Conservation (phyloP, 352 stramenopile species). For the Globisporangium lucens region DNA sequence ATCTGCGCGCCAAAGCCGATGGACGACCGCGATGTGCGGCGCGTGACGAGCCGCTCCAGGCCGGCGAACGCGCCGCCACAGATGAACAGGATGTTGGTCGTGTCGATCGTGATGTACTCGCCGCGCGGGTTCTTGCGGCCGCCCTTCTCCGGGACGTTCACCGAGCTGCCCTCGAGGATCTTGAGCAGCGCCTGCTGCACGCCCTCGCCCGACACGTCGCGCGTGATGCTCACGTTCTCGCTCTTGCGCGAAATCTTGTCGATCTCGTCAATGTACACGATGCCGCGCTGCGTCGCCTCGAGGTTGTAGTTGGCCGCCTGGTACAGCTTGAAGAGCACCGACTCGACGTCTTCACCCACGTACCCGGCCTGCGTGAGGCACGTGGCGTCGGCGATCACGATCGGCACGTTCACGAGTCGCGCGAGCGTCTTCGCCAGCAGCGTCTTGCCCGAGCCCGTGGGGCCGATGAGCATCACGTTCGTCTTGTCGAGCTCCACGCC, state of each 20-base stretch:
- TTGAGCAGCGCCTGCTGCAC: slow-evolving; percentile 99
- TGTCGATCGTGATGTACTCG: slow-evolving; percentile 98
- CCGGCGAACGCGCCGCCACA: slow-evolving; percentile 96
- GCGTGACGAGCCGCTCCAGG: slow-evolving; percentile 93
- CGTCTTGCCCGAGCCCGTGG: slow-evolving; percentile 96
- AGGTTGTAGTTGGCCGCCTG: slow-evolving; percentile 95
- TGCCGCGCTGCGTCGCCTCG: slow-evolving; percentile 94
- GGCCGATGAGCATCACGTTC: slow-evolving; percentile 95
- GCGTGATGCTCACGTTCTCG: slow-evolving; percentile 92
- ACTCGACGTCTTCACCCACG: slow-evolving; percentile 98
- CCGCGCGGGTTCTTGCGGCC: slow-evolving; percentile 95
- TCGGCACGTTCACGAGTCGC: slow-evolving; percentile 94
- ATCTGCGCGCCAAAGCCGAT: slow-evolving; percentile 98
- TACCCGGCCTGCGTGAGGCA: slow-evolving; percentile 98
- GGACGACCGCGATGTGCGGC: slow-evolving; percentile 90
- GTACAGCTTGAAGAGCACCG: slow-evolving; percentile 97
- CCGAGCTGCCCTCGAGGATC: slow-evolving; percentile 97
- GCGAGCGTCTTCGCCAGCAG: slow-evolving; percentile 96
- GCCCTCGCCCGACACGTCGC: slow-evolving; percentile 97
- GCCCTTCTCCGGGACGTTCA: slow-evolving; percentile 97
- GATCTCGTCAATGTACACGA: slow-evolving; percentile 99
- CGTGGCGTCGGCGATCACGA: slow-evolving; percentile 97
- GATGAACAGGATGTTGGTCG: slow-evolving; percentile 99
- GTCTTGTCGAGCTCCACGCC: slow-evolving; percentile 98
- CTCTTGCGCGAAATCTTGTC: slow-evolving; percentile 96